phyloP scores from a whole-genome alignment of 768 basidiomycete species.

The Rhodocollybia butyracea region DNA sequence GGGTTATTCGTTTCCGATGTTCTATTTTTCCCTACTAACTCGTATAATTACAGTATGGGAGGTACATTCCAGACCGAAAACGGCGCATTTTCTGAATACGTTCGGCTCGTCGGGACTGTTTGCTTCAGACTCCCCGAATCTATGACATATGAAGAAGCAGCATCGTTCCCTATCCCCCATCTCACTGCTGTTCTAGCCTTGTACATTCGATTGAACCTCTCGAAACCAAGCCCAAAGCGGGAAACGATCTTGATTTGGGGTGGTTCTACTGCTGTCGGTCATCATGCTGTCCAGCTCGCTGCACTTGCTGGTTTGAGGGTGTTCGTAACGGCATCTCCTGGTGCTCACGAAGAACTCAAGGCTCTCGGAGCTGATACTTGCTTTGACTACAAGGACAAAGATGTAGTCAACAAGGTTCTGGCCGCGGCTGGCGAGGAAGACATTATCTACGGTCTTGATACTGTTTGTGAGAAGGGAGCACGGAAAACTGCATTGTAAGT shows the following conservation, averaged over 20 bases:
- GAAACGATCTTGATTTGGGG: constrained; percentile 7
- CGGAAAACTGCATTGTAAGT: background rate
- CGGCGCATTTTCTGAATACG: constrained; percentile 3
- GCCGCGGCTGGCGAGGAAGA: background rate
- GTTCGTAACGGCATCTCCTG: constrained; percentile 1
- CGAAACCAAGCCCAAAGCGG: background rate
- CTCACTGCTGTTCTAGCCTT: constrained; percentile 4
- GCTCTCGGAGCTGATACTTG: constrained; percentile 1
- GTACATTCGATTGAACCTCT: constrained; percentile 3
- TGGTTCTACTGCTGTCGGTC: constrained; percentile 6
- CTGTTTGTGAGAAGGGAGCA: constrained; percentile 3
- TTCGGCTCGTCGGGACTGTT: background rate
- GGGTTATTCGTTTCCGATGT: background rate
- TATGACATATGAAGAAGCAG: constrained; percentile 1
- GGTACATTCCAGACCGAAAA: constrained; percentile 3
- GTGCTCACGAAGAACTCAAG: background rate
- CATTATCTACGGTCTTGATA: background rate
- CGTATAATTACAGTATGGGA: background rate
- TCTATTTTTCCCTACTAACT: background rate
- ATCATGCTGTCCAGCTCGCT: constrained; percentile 5
- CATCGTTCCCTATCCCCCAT: constrained; percentile 5
- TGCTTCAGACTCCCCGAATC: background rate
- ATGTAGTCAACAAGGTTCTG: background rate
- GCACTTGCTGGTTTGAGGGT: background rate
- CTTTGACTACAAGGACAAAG: constrained; percentile 4